Evolutionary conservation across 2,329 filamentous ascomycete genomes (phyloP).

Genomic region (Aureobasidium sp.): DNA sequence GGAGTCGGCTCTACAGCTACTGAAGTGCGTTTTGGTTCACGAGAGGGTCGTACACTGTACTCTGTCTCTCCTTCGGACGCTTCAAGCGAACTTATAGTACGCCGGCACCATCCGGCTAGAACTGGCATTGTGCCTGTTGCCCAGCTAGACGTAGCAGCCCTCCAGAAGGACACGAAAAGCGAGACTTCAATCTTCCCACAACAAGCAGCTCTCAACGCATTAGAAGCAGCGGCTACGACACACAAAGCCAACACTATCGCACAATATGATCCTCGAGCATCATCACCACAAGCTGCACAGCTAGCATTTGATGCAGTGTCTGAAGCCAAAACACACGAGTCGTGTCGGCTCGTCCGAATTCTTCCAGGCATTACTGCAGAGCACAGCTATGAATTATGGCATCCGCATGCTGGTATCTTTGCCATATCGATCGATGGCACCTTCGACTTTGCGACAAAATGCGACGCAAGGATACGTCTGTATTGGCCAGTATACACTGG

Average conservation of each 20-base stretch:
- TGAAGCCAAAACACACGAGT: slow-evolving; percentile 72
- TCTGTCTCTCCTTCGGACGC: slow-evolving; percentile 10
- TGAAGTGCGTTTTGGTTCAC: slow-evolving; percentile 15
- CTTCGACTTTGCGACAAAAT: not conserved
- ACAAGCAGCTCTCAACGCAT: slow-evolving; percentile 49
- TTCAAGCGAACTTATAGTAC: slow-evolving; percentile 16
- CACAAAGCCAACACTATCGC: slow-evolving; percentile 59
- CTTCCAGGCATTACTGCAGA: slow-evolving; percentile 33
- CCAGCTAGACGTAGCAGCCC: slow-evolving; percentile 13
- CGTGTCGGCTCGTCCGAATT: slow-evolving; percentile 75
- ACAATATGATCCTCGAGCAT: slow-evolving; percentile 71
- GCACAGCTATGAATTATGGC: slow-evolving; percentile 49
- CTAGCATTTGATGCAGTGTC: slow-evolving; percentile 66
- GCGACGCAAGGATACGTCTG: slow-evolving; percentile 35
- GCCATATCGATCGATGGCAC: slow-evolving; percentile 46
- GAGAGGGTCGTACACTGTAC: slow-evolving; percentile 14
- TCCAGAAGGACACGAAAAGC: slow-evolving; percentile 28
- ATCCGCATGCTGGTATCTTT: slow-evolving; percentile 49
- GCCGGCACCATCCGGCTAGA: slow-evolving; percentile 22
- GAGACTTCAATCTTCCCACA: slow-evolving; percentile 47
- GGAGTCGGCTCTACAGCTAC: not conserved
- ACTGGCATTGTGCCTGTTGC: slow-evolving; percentile 22
- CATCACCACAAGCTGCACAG: slow-evolving; percentile 68
- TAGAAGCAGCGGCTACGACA: slow-evolving; percentile 50
- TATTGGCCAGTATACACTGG: slow-evolving; percentile 44